Percentiles rank a stretch among this genome's conserved stretches.
Conservation (phyloP, 1,139 yeast genomes). For the Taphrina confusa region DNA sequence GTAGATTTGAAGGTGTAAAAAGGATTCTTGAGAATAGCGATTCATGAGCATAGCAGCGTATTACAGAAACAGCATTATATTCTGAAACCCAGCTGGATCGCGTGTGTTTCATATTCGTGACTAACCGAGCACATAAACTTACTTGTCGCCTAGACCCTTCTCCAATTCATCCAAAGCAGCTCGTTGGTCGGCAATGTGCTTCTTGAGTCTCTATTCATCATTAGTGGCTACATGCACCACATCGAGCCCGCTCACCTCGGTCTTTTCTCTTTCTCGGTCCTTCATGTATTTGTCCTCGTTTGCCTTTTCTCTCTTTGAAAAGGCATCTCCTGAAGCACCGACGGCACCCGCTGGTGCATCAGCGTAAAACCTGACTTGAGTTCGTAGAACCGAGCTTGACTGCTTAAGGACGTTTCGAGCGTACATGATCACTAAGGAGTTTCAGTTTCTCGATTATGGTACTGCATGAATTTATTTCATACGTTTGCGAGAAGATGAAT, state of each 20-base stretch:
- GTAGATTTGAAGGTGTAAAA: too few species aligned
- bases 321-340: conserved; percentile 29
- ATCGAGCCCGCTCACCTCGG: conserved; percentile 40
- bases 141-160: conserved; percentile 27
- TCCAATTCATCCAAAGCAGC: conserved; percentile 42
- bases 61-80: background rate
- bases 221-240: background rate
- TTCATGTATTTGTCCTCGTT: conserved; percentile 52
- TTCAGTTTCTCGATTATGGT: background rate
- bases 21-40: background rate
- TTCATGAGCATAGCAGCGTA: background rate
- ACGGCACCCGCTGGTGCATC: conserved; percentile 31
- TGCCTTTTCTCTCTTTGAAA: conserved; percentile 56
- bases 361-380: conserved; percentile 19
- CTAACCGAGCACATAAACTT: background rate
- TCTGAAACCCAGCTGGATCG: background rate
- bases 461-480: background rate
- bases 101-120: background rate
- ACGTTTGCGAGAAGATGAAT: too few species aligned
- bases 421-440: background rate
- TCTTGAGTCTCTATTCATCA: conserved; percentile 54
- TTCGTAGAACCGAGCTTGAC: background rate
- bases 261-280: conserved; percentile 60
- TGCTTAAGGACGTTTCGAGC: background rate
- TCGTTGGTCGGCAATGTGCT: conserved; percentile 45